These are phyloP conservation scores for Globisporangium sylvaticum DNA, from an alignment of 352 stramenopile species.

Conservation along the genomic window DNA sequence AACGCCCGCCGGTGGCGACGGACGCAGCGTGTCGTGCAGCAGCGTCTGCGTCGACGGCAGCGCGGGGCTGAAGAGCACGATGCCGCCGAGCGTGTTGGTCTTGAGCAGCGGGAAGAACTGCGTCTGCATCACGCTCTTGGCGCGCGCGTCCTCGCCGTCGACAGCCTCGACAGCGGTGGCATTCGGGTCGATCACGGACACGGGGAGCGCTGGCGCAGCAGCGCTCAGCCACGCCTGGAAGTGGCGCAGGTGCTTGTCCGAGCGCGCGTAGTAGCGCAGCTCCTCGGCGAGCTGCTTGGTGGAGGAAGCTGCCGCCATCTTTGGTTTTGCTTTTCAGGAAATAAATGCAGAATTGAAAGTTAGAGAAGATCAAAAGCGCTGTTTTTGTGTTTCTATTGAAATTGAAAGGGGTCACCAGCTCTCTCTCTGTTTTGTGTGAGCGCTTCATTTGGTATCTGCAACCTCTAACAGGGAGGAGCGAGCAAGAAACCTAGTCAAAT, in stretches of 20 bases:
- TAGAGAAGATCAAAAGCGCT: no score
- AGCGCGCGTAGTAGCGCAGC: conserved; percentile 70
- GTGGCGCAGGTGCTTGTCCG: conserved; percentile 60
- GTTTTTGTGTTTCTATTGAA: conserved; percentile 8
- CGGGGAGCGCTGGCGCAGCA: conserved; percentile 18
- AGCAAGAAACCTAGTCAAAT: no score
- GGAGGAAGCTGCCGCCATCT: conserved; percentile 1
- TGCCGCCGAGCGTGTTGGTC: conserved; percentile 56
- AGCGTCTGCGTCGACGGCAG: conserved; percentile 82
- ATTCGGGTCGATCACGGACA: conserved; percentile 16
- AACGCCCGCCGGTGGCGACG: conserved; percentile 51
- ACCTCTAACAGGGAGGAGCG: no score
- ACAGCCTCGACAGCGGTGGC: conserved; percentile 1
- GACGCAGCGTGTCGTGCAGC: conserved; percentile 74
- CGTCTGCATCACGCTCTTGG: conserved; percentile 19
- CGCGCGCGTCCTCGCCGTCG: conserved; percentile 28
- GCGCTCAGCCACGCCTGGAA: conserved; percentile 62
- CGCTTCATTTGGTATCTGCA: no score
- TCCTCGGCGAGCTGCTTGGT: conserved; percentile 61
- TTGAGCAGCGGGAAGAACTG: conserved; percentile 49
- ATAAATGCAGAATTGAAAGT: no score
- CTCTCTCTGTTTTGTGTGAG: no score
- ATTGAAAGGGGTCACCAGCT: background rate
- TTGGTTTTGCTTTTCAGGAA: background rate
- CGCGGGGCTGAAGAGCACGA: conserved; percentile 71